Evolutionary conservation across 345 rosid genomes (phyloP).

Genomic region (Adansonia digitata): DNA sequence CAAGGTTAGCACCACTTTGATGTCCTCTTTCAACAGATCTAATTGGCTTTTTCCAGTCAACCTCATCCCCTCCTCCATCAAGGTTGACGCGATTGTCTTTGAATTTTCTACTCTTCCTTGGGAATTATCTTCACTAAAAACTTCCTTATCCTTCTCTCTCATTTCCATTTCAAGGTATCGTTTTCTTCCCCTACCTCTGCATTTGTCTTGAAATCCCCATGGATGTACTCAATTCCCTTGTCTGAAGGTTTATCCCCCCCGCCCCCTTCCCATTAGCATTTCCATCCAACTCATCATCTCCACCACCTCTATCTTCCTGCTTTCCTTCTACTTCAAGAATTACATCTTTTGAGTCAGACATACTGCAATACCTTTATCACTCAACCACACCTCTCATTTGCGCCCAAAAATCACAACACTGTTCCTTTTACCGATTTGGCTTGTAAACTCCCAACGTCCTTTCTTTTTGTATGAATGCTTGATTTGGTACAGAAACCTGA

Average conservation of each 20-base stretch:
- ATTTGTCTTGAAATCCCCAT: neutral
- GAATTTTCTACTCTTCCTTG: neutral
- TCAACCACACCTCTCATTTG: neutral
- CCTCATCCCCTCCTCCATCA: neutral
- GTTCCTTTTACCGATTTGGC: neutral
- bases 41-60: neutral
- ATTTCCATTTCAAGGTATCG: neutral
- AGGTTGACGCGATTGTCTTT: neutral
- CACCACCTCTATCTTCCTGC: too few relatives aligned
- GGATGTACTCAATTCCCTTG: neutral
- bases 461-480: neutral
- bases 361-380: neutral
- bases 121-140: neutral
- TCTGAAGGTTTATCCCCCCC: too few relatives aligned
- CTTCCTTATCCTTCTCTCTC: neutral
- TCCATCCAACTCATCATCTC: too few relatives aligned
- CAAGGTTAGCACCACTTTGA: neutral
- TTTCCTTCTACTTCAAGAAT: neutral
- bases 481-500: slow-evolving; percentile 4
- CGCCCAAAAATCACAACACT: neutral
- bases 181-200: neutral
- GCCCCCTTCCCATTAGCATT: too few relatives aligned
- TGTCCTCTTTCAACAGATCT: neutral
- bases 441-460: neutral
- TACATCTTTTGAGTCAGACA: neutral